Evolutionary conservation across 805 yeast species (phyloP), one percentile per base, ranked within the genome.

Genomic region (Ogataea methylovora): DNA sequence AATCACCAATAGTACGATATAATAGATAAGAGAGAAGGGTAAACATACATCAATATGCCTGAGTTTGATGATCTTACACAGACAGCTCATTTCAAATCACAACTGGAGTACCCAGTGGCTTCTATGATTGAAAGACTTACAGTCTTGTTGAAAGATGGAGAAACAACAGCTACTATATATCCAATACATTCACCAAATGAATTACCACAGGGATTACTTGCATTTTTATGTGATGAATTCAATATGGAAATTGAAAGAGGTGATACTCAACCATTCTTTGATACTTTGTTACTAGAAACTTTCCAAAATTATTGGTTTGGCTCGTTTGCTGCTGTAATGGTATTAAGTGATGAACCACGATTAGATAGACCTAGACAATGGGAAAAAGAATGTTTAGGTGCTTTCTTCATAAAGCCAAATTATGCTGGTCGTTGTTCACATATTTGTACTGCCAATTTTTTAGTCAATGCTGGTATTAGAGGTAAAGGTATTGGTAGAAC

Each of bases 351-450:
- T 50, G 68, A 64, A 0, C 63, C 73, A 0, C 43, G 54, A 5
- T 55, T 72, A 13, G 68, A 64, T 34, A 64, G 68, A 9, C 53
- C 67, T 24, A 72, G 80, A 33, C 86, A 81, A 51, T 88, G 97
- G 96, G 94, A 87, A 40, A 85, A 84, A 47, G 88, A 82, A 52
- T 90, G 97, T 53, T 64, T 92, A 30, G 98, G 97, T 1, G 73
- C 88, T 2, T 87, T 90, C 51, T 79, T 71, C 52, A 69, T 90
- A 40, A 82, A 82, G 43, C 92, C 97, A 2, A 83, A 85, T 48
- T 90, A 80, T 52, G 95, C 97, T 0, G 97, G 97, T 2, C 65
- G 97, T 29, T 81, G 92, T 14, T 77, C 94, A 0, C 97, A 90
- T 52, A 80, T 92, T n/a, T 87, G 94, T 47, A 84, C 94, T 0